phyloP scores from a whole-genome alignment of 805 yeast genomes.

The Wickerhamiella occidentalis region DNA sequence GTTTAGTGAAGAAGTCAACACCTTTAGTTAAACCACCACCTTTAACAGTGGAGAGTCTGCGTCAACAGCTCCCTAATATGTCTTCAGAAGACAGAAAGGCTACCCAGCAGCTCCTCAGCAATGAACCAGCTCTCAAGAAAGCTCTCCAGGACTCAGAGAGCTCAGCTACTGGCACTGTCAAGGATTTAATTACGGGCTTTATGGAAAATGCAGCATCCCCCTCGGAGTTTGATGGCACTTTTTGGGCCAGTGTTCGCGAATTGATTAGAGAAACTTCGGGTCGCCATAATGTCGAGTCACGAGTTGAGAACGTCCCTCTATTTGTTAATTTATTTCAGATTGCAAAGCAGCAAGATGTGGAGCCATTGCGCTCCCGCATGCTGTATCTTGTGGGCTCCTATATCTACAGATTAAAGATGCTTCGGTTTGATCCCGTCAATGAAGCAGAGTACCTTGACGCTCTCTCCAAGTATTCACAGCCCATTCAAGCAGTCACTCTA shows the following conservation, averaged over 20 bases:
- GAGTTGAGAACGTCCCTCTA: conserved; percentile 12
- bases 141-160: conserved; percentile 79
- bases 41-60: conserved; percentile 3
- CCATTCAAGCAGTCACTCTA: conserved; percentile 16
- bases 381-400: conserved; percentile 15
- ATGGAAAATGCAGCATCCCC: conserved; percentile 12
- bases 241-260: conserved; percentile 14
- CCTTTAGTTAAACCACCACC: conserved; percentile 1
- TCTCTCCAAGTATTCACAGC: conserved; percentile 15
- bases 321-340: conserved; percentile 18
- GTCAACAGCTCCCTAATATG: conserved; percentile 13
- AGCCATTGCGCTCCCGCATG: conserved; percentile 8
- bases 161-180: background rate
- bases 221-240: conserved; percentile 13
- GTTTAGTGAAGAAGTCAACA: background rate
- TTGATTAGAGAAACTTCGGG: conserved; percentile 9
- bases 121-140: conserved; percentile 23
- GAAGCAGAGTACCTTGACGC: conserved; percentile 23
- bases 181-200: conserved; percentile 7
- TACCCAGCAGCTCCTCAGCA: conserved; percentile 11
- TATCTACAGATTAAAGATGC: conserved; percentile 17
- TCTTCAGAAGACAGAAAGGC: conserved; percentile 15
- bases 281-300: conserved; percentile 8
- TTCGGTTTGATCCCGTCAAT: conserved; percentile 23
- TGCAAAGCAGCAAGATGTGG: conserved; percentile 15